Evolutionary conservation across 257 asterid genomes (phyloP), one percentile per base, ranked within the genome.

Genomic region (Nicotiana obtusifolia): DNA sequence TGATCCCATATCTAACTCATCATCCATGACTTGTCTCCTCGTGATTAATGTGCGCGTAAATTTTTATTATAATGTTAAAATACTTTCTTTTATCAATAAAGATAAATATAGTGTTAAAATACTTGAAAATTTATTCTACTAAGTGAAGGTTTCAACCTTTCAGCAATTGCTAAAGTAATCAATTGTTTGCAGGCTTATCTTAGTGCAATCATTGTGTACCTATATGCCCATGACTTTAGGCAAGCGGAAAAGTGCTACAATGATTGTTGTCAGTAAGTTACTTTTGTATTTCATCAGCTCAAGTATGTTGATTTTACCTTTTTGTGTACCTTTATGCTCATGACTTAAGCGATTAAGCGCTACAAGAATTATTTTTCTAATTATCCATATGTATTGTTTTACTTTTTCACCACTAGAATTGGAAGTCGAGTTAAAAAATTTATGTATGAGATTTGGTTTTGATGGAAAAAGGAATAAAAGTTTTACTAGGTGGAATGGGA

Each of bases 161-260:
- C 64, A 75, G 62, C 26, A 49, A 56, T 41, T 59, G 54, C 61
- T 79, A 61, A 79, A 22, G 35, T 9, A 80, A 66, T 65, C 44
- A 49, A 52, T 80, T 84, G 67, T 33, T 76, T 94, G 89, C 84
- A 96, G 99, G 99, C 99, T 67, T 96, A 96, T 92, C 98, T 96
- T 76, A 88, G 99, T 89, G 98, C 99, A 64, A 93, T 96, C 83
- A 90, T 94, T 26, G 97, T 96, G 87, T 89, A 96, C 90, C 97
- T 96, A 31, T 96, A 93, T 82, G 97, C 98, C 61, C 92, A 96
- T 64, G 95, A 96, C 90, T 91, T 90, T 87, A 91, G 87, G 92
- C 94, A 94, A 89, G 99, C 99, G 22, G 95, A 94, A 87, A 96
- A 96, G 90, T 93, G 97, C 89, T 88, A 93, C 89, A 94, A 93